Base-by-base conservation (phyloP, 2,329 filamentous ascomycete genomes). In the Penicillium nordicum region DNA sequence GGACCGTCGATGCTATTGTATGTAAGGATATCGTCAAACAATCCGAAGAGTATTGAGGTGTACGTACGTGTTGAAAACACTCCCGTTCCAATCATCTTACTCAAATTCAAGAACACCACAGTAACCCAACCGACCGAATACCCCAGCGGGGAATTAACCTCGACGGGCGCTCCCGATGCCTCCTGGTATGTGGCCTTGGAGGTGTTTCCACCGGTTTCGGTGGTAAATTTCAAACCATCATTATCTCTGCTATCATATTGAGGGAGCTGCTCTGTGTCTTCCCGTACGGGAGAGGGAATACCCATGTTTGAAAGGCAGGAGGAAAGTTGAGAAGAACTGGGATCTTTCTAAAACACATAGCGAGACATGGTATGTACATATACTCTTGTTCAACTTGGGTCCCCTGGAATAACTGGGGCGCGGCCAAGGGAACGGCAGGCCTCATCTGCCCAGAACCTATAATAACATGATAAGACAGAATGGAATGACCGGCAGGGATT, bases 21-120 rank as follows among this genome's bases (percentile, higher is more conserved):
- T 8, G 5, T 55, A 0, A 55, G 45, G 16, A 43, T 25, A 18
- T n/a, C 4, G 5, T 7, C 2, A 12, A 10, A n/a, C 1, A 6
- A 12, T 2, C 4, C 18, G 18, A 3, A 12, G 5, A 4, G 1
- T 10, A 1, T 23, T 10, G 12, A 11, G 4, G 1, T 50, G 8
- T 27, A 75, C 83, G 64, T 64, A 86, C 84, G 85, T 0, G 85
- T 87, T 0, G 84, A 87, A 55, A 84, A 86, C n/a, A 86, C 80
- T 45, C 84, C 84, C 0, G 83, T 86, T 1, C 84, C 84, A 44
- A 87, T 75, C 83, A 87, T 87, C 69, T 81, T 80, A 55, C 81
- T 83, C 40, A 87, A 68, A 57, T 87, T 87, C 51, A 87, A 67
- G 38, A 85, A 85, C 32, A 86, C 73, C 25, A 85, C 80, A 0